Evolutionary conservation across 495 filamentous ascomycete species (phyloP).

Genomic region (Xylaria intraflava): DNA sequence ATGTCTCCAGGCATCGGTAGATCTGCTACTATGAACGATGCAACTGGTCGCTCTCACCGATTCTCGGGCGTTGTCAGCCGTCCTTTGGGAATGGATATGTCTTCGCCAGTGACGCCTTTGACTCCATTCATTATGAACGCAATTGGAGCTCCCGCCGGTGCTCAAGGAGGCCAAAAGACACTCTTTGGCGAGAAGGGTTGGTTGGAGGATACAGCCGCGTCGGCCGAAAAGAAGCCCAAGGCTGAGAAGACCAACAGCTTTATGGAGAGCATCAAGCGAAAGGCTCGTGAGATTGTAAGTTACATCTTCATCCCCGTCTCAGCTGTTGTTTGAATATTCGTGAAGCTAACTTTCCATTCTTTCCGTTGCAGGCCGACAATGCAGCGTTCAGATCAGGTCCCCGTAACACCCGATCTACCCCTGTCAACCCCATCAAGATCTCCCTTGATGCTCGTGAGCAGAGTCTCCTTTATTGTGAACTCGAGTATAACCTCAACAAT

Average conservation of each 20-base stretch:
- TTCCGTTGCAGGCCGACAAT: constrained; percentile 21
- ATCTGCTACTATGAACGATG: constrained; percentile 3
- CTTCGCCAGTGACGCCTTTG: constrained; percentile 17
- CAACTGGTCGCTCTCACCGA: not conserved
- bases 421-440: constrained; percentile 24
- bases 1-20: not conserved
- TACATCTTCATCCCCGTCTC: not conserved
- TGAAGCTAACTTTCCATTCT: constrained; percentile 8
- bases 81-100: not conserved
- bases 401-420: constrained; percentile 4
- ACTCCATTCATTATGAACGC: constrained; percentile 18
- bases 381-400: constrained; percentile 20
- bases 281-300: constrained; percentile 39
- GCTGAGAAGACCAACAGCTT: constrained; percentile 24
- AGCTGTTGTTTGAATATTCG: not conserved
- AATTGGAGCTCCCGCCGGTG: constrained; percentile 1
- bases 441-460: constrained; percentile 41
- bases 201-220: constrained; percentile 36
- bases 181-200: constrained; percentile 42
- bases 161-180: constrained; percentile 23
- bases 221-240: constrained; percentile 11
- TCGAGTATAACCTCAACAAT: constrained; percentile 32
- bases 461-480: constrained; percentile 40
- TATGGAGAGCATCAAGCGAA: constrained; percentile 34
- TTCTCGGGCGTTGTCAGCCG: not conserved